Evolutionary conservation across 306 rosid species (phyloP), one percentile per base, ranked within the genome.

Genomic region (Corylus avellana): DNA sequence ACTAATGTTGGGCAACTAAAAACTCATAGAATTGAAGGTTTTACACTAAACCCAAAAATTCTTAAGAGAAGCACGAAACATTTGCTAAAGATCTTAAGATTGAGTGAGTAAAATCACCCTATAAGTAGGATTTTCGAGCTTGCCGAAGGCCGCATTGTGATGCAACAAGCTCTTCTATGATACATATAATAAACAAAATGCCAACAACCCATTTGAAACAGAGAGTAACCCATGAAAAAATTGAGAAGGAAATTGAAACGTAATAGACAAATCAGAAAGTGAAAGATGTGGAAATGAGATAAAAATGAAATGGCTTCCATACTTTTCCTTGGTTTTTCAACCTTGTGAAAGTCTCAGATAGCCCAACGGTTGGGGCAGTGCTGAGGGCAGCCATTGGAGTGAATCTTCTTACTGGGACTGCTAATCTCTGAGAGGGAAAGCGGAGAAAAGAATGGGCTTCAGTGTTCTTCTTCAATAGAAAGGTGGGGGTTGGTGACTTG

Each of bases 301-400:
- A 47, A 70, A 72, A 51, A 71, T 59, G 51, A 70, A 42, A 69
- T n/a, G 13, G 75, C 48, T 71, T 27, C 29, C 83, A 76, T 58
- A 93, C 99, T 87, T 90, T 91, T 72, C 96, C 94, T 54, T 89
- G 82, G 67, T 82, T 75, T 58, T 77, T 95, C 78, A 95, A 58
- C 59, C 83, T 91, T 62, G 54, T 76, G 87, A 95, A 95, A 8
- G 98, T 95, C 80, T 89, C 87, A 39, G 98, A 85, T 72, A 95
- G 89, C 37, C 97, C 91, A 37, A 88, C 85, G 39, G 91, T 20
- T 59, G 86, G 69, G 82, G 75, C 62, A 72, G 87, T 69, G 70
- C 84, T 80, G 79, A 84, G 80, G 76, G 97, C 86, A 42, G 96
- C 90, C 90, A 92, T 88, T 8, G 86, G 83, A 79, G 88, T 55